Conservation (phyloP, 257 asterid species). For the Pogostemon cablin region DNA sequence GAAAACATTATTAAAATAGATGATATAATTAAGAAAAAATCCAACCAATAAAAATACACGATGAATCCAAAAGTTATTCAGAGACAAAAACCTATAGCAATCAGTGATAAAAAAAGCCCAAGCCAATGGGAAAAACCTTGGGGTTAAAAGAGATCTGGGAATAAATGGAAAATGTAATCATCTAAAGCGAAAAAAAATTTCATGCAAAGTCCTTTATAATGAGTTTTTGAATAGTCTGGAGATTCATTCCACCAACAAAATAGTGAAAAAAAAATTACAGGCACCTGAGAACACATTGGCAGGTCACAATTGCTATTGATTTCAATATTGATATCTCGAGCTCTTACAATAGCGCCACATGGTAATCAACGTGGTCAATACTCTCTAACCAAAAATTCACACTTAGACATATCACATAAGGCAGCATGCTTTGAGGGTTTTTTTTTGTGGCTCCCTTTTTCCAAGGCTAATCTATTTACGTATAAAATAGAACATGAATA, state of each 20-base stretch:
- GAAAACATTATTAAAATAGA: neutral
- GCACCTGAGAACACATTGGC: neutral
- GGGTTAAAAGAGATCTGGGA: too few relatives aligned
- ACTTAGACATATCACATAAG: neutral
- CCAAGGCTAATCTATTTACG: neutral
- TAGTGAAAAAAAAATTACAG: neutral
- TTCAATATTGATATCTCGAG: slow-evolving; percentile 13
- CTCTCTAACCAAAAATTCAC: neutral
- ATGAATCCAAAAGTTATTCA: too few relatives aligned
- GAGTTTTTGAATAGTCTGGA: too few relatives aligned
- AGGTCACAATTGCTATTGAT: neutral
- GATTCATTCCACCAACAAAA: too few relatives aligned
- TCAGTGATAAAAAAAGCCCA: too few relatives aligned
- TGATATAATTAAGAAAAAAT: neutral
- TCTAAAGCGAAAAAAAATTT: too few relatives aligned
- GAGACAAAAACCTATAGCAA: too few relatives aligned
- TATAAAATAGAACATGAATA: neutral
- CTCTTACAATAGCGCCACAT: neutral
- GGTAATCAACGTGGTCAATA: neutral
- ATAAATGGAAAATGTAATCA: too few relatives aligned
- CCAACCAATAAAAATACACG: neutral
- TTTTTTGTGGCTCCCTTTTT: neutral
- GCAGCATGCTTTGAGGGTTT: neutral
- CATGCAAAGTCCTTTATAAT: too few relatives aligned
- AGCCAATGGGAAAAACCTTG: too few relatives aligned